A percentile compares a stretch with the other conserved stretches of the same genome.
phyloP scores from a whole-genome alignment of 2,329 filamentous ascomycete species.

The Sporothrix humicola region DNA sequence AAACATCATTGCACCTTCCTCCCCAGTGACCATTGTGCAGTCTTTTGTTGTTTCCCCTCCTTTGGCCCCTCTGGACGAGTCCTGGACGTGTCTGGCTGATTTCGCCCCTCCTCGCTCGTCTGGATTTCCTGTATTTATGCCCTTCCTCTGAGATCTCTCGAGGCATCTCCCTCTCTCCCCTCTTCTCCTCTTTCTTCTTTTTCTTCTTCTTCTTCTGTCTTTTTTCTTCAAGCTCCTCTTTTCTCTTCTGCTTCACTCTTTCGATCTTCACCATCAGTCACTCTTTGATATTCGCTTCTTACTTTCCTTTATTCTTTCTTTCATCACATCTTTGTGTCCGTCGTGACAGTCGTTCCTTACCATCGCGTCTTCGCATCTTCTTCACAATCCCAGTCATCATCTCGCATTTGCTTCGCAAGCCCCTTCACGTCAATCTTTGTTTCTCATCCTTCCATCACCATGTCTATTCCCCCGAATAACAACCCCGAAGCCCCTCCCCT shows the following conservation, averaged over 20 bases:
- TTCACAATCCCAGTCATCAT: neutral
- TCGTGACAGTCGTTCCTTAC: neutral
- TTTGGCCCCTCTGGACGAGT: neutral
- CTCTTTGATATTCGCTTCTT: neutral
- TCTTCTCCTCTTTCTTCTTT: too few species aligned
- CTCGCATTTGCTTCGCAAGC: neutral
- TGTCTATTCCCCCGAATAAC: neutral
- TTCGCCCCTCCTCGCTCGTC: neutral
- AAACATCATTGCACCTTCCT: conserved; percentile 5
- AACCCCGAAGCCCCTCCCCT: neutral
- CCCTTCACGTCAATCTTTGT: neutral
- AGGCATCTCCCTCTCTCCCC: neutral
- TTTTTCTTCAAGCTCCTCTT: neutral
- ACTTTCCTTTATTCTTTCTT: neutral
- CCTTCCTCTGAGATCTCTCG: neutral
- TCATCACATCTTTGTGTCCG: neutral
- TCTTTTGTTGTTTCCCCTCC: neutral
- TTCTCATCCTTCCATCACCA: neutral
- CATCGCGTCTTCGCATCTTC: neutral
- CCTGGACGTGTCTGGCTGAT: neutral
- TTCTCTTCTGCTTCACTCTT: neutral
- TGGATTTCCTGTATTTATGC: neutral
- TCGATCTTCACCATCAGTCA: neutral
- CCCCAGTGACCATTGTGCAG: neutral
- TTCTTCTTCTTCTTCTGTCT: neutral